Evolutionary conservation across 2,329 filamentous ascomycete species (phyloP).

Genomic region (Aurifilum marmelostoma): DNA sequence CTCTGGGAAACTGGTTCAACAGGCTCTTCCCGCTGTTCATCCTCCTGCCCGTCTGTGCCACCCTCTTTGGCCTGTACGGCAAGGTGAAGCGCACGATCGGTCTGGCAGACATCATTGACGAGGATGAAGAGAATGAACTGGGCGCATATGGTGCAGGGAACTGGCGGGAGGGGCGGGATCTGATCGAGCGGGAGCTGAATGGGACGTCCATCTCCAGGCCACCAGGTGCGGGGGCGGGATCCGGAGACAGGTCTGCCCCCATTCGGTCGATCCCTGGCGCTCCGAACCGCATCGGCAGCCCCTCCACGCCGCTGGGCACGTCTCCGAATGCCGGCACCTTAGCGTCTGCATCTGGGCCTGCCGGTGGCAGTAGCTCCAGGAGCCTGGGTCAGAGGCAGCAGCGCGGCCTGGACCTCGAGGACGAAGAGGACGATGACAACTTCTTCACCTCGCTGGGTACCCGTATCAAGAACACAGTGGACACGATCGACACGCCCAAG

Average conservation of each 20-base stretch:
- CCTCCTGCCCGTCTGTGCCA: conserved; percentile 81
- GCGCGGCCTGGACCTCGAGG: conserved; percentile 27
- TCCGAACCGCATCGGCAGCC: conserved; percentile 40
- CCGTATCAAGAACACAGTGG: conserved; percentile 88
- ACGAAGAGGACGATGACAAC: conserved; percentile 68
- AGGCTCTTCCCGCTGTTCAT: conserved; percentile 88
- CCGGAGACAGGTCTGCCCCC: conserved; percentile 44
- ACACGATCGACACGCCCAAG: conserved; percentile 76
- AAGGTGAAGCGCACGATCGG: conserved; percentile 76
- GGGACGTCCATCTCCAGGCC: conserved; percentile 59
- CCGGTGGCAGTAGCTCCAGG: conserved; percentile 35
- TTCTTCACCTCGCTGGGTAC: conserved; percentile 85
- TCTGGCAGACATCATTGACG: conserved; percentile 77
- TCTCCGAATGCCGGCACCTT: conserved; percentile 39
- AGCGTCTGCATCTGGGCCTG: conserved; percentile 28
- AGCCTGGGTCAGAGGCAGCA: conserved; percentile 38
- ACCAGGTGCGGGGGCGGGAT: conserved; percentile 30
- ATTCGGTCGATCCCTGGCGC: conserved; percentile 52
- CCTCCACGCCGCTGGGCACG: conserved; percentile 49
- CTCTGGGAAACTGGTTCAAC: conserved; percentile 81
- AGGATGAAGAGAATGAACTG: conserved; percentile 68
- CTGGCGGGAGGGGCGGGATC: conserved; percentile 88
- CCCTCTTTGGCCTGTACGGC: conserved; percentile 87
- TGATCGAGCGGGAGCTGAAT: conserved; percentile 85
- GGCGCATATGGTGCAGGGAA: conserved; percentile 74